Base-by-base conservation (phyloP, 2,329 filamentous ascomycete species). In the Phyllosticta paracitricarpa region DNA sequence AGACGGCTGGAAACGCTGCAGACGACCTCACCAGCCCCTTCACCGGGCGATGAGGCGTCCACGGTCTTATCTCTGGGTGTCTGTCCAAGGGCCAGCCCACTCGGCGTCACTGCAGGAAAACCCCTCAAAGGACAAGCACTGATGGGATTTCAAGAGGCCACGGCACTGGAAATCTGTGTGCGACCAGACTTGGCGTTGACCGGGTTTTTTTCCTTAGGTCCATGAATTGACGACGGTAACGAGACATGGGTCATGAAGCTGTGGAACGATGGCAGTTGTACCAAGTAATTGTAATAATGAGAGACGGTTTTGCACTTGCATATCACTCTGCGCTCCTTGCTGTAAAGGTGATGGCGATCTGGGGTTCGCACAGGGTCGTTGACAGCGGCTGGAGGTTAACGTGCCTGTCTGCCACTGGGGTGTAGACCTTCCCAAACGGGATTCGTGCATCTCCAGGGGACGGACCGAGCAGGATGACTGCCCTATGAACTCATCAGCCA, bases 31-130 rank as follows among this genome's bases (percentile, higher is more conserved):
- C 73, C 5, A 69, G 66, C 55, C 70, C 71, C 2, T 65, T 75
- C 63, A 74, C 72, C 63, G 72, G 72, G 63, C 72, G 72, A 67
- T 75, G 70, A 74, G 65, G 40, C 40, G 40, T 48, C 40, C 14
- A 19, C 7, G 40, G 14, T 19, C 40, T 48, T n/a, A 48, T 48
- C 17, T 48, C 40, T 48, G 40, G 6, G n/a, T 48, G 40, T 30
- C 7, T 30, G 28, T 30, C 5, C 28, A 30, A 30, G 28, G 28
- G 6, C 14, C 2, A 48, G n/a, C 7, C 14, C 40, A 48, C n/a
- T 48, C 40, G 40, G 14, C 17, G 40, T 17, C 40, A 48, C 40
- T n/a, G 40, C 40, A 48, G 40, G 17, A 12, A 48, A 40, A 9
- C 10, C 9, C 33, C 3, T 40, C 5, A 12, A 14, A 40, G 33